Evolutionary conservation across 495 filamentous ascomycete species (phyloP), one percentile per base, ranked within the genome.

Genomic region (Podospora anserina): DNA sequence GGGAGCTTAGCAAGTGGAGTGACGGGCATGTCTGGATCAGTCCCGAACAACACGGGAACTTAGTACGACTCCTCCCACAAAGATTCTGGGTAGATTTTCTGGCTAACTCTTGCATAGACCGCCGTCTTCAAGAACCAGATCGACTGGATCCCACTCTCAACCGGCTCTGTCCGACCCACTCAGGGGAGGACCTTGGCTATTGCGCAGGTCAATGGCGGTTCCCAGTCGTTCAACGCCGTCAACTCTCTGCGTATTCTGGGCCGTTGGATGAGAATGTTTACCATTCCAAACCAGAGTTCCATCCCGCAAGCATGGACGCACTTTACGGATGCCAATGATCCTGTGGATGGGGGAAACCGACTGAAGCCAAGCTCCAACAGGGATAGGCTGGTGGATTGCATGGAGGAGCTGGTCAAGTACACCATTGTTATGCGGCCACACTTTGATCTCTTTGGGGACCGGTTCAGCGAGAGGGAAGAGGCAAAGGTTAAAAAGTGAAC

Each of bases 251-350:
- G 89, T 2, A 85, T 91, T 32, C 80, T 92, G 0, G 90, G 89
- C 6, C 83, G 89, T 11, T 91, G 89, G 90, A 92, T 92, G 89
- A 83, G 90, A 34, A 92, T 91, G 90, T 91, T 90, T 69, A 83
- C 83, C 2, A 90, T 91, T 58, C 86, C 87, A 2, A 92, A 92
- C 71, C 89, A 92, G 77, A 87, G 83, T 16, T 87, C 84, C 0
- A 81, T 92, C 5, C 90, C 90, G 0, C 82, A 78, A 67, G 90
- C 89, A 2, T 91, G 86, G 70, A 90, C 84, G 16, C 85, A 88
- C 39, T 91, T 91, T 68, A 78, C 78, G 15, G 57, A 69, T 18
- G 74, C 70, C 23, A 76, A 81, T 53, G 83, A 83, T 57, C 63
- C 63, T 5, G 66, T 64, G 15, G 70, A 69, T 0, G 70, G 67